These are phyloP conservation scores for Monosporascus sp. DNA, from an alignment of 2,329 filamentous ascomycete species.

Conservation along the genomic window DNA sequence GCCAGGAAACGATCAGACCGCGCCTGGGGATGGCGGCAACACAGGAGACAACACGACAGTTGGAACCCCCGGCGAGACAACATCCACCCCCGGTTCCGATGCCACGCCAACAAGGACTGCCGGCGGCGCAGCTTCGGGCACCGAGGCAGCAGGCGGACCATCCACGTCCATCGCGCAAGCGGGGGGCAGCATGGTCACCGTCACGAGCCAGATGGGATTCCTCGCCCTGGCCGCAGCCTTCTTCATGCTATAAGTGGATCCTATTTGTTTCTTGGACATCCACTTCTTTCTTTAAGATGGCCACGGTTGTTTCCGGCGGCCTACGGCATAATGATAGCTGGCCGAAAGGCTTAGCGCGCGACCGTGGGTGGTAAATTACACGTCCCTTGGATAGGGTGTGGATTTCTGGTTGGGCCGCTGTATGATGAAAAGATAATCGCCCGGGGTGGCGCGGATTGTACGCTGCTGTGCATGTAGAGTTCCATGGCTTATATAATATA, in stretches of 20 bases:
- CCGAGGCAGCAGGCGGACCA: not conserved
- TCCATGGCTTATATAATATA: constrained; percentile 20
- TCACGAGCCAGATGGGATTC: constrained; percentile 37
- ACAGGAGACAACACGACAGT: constrained; percentile 14
- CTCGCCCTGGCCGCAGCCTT: constrained; percentile 38
- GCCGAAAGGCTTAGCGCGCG: not conserved
- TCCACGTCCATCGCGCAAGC: constrained; percentile 8
- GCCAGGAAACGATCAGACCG: not conserved
- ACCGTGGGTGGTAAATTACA: too few relatives aligned
- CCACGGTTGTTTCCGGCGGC: not conserved
- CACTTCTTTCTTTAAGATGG: too few relatives aligned
- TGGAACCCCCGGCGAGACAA: not conserved
- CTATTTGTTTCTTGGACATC: too few relatives aligned
- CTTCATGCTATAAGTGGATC: constrained; percentile 30
- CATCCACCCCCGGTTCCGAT: not conserved
- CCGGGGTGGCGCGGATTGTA: too few relatives aligned
- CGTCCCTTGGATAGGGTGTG: too few relatives aligned
- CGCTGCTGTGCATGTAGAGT: constrained; percentile 12
- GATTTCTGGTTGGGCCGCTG: too few relatives aligned
- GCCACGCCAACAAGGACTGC: not conserved
- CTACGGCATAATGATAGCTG: not conserved
- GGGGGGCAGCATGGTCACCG: constrained; percentile 24
- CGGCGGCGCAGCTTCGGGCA: constrained; percentile 1
- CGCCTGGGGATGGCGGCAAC: not conserved
- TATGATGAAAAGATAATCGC: too few relatives aligned